Evolutionary conservation across 2,329 filamentous ascomycete genomes (phyloP).

Genomic region (Trichoderma koningii): DNA sequence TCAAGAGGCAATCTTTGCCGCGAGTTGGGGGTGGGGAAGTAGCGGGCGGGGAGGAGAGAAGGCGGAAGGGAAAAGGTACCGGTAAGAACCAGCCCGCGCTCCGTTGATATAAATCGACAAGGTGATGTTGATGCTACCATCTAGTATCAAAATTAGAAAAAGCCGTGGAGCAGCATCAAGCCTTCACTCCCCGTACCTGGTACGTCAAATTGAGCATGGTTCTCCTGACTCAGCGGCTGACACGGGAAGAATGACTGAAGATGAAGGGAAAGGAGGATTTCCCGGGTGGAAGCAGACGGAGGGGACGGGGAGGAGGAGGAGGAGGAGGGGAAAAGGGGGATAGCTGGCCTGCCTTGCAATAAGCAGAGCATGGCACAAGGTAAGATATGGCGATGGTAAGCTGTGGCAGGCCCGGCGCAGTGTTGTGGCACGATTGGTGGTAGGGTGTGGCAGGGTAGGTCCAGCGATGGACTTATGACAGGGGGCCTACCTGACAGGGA

Average conservation of each 20-base stretch:
- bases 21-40: background rate
- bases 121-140: background rate
- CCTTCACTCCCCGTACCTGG: background rate
- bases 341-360: constrained; percentile 14
- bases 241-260: background rate
- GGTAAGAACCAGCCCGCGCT: background rate
- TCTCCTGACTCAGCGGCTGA: background rate
- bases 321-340: background rate
- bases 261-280: background rate
- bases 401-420: constrained; percentile 20
- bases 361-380: constrained; percentile 19
- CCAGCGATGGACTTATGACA: too few relatives aligned
- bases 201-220: background rate
- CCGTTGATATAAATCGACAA: background rate
- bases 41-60: background rate
- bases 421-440: constrained; percentile 20
- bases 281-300: background rate
- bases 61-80: background rate
- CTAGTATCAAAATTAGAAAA: background rate
- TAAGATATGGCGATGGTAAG: constrained; percentile 25
- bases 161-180: background rate
- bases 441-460: background rate
- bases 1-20: background rate
- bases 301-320: background rate
- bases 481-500: background rate